These are phyloP conservation scores for Coemansia sp. DNA, from an alignment of 192 early-diverging fungal species.

Conservation along the genomic window DNA sequence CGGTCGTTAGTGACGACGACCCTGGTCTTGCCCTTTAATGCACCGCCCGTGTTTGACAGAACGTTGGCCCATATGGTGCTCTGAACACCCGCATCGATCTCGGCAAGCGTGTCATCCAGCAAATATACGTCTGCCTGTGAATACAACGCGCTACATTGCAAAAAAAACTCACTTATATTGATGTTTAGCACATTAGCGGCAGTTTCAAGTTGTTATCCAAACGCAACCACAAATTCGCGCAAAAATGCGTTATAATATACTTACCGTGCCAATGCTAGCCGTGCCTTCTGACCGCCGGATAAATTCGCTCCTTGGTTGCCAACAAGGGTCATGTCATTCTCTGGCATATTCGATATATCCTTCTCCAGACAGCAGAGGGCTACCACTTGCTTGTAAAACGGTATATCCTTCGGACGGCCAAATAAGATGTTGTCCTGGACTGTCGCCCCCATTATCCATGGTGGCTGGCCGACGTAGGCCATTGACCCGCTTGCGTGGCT, in stretches of 20 bases:
- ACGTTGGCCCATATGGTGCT: slow-evolving; percentile 65
- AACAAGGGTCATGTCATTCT: slow-evolving; percentile 61
- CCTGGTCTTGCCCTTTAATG: slow-evolving; percentile 26
- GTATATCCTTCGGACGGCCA: slow-evolving; percentile 52
- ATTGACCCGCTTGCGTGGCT: slow-evolving; percentile 10
- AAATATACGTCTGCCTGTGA: slow-evolving; percentile 70
- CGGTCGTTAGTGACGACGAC: slow-evolving; percentile 55
- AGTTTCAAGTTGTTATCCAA: too few relatives aligned
- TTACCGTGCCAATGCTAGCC: slow-evolving; percentile 59
- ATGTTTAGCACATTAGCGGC: slow-evolving; percentile 52
- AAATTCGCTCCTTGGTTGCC: slow-evolving; percentile 30
- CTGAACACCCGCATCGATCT: slow-evolving; percentile 68
- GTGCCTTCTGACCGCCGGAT: slow-evolving; percentile 55
- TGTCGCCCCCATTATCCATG: slow-evolving; percentile 67
- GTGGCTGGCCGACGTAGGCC: slow-evolving; percentile 35
- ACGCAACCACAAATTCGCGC: too few relatives aligned
- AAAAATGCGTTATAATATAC: background rate
- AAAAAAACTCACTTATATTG: too few relatives aligned
- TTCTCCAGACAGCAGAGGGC: slow-evolving; percentile 58
- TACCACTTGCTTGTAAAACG: slow-evolving; percentile 57
- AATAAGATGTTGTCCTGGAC: slow-evolving; percentile 75
- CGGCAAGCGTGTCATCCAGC: slow-evolving; percentile 76
- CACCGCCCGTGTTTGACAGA: slow-evolving; percentile 31
- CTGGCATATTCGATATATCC: slow-evolving; percentile 58
- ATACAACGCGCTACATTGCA: slow-evolving; percentile 67